phyloP scores from a whole-genome alignment of 805 yeast genomes.

The Cyberlindnera bimundalis region DNA sequence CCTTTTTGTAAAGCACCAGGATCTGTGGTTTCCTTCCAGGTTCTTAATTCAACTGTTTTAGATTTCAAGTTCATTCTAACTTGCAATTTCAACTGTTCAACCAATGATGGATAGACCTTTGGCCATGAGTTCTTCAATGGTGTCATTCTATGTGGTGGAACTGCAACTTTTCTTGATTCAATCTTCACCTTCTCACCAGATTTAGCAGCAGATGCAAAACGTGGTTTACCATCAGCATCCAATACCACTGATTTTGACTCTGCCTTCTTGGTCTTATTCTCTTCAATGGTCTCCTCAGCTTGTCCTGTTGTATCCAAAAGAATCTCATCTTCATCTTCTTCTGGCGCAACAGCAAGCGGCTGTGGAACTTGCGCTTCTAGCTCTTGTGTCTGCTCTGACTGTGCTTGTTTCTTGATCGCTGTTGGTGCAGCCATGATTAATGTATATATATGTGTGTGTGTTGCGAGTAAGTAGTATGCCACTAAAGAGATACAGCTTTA shows the following conservation, averaged over 20 bases:
- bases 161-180: constrained; percentile 85
- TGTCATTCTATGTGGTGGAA: constrained; percentile 96
- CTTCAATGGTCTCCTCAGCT: constrained; percentile 16
- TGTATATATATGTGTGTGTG: no score
- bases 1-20: constrained; percentile 96
- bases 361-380: background rate
- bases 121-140: constrained; percentile 91
- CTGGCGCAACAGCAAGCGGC: constrained; percentile 11
- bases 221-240: constrained; percentile 87
- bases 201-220: constrained; percentile 68
- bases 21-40: constrained; percentile 78
- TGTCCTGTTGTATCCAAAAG: constrained; percentile 36
- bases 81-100: constrained; percentile 90
- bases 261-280: constrained; percentile 22
- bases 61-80: constrained; percentile 91
- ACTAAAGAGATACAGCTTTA: no score
- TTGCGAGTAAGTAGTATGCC: no score
- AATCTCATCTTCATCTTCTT: constrained; percentile 37
- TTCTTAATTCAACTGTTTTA: constrained; percentile 84
- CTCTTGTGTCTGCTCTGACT: constrained; percentile 3
- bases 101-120: constrained; percentile 92
- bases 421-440: constrained; percentile 44
- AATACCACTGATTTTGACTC: constrained; percentile 33
- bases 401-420: constrained; percentile 29
- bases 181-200: constrained; percentile 63